These are phyloP conservation scores for Fomitopsis serialis DNA, from an alignment of 768 basidiomycete genomes.

Conservation along the genomic window DNA sequence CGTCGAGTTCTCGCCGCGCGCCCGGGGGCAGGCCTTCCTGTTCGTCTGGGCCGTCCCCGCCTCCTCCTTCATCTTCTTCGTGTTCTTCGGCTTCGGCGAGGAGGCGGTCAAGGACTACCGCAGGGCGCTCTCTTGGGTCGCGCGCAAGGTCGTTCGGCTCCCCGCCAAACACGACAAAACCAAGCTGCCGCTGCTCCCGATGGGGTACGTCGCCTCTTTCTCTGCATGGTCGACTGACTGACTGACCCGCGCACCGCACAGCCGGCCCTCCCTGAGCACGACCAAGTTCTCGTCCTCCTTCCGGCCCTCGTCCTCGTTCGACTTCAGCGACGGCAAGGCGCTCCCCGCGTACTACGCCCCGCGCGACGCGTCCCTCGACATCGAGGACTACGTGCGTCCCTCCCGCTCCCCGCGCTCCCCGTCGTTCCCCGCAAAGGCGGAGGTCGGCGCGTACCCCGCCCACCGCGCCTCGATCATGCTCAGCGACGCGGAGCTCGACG, in stretches of 20 bases:
- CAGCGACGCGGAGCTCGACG: background rate
- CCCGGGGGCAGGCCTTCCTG: constrained; percentile 17
- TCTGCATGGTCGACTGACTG: background rate
- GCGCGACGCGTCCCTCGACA: background rate
- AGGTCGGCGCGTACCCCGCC: background rate
- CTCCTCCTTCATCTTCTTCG: constrained; percentile 11
- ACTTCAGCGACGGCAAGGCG: constrained; percentile 1
- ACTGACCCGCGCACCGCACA: background rate
- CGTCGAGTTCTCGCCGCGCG: constrained; percentile 1
- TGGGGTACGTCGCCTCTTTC: background rate
- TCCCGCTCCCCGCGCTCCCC: background rate
- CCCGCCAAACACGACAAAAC: background rate
- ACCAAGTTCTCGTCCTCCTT: background rate
- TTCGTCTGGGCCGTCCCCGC: constrained; percentile 15
- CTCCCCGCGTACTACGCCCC: constrained; percentile 1
- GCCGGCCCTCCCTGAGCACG: background rate
- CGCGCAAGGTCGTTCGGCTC: background rate
- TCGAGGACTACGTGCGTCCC: background rate
- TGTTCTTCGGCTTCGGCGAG: constrained; percentile 10
- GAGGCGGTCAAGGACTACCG: constrained; percentile 30
- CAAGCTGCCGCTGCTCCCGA: background rate
- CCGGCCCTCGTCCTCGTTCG: background rate
- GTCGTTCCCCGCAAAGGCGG: background rate
- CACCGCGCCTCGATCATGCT: no score
- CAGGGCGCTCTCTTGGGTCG: background rate